A percentile compares a stretch with the other conserved stretches of the same genome.
Evolutionary conservation across 2,329 filamentous ascomycete species (phyloP).

Genomic region (Calonectria montana): DNA sequence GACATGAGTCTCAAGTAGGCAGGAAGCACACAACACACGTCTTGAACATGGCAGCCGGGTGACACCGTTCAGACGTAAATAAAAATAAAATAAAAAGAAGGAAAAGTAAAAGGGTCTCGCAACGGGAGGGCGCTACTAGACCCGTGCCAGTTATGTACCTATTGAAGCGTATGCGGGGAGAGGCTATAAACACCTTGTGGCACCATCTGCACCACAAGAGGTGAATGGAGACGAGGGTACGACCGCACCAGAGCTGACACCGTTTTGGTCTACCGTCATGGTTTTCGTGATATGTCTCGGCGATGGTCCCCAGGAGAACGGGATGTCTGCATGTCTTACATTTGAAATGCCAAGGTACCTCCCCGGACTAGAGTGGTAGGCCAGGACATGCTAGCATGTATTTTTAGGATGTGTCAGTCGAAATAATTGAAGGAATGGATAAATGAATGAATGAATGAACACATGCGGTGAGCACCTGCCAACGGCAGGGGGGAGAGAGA

Average conservation of each 20-base stretch:
- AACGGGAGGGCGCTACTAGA: neutral
- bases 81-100: neutral
- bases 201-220: slow-evolving; percentile 2
- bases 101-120: neutral
- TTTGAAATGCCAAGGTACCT: slow-evolving; percentile 10
- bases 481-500: neutral
- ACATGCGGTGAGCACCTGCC: neutral
- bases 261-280: slow-evolving; percentile 13
- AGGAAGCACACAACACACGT: neutral
- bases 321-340: slow-evolving; percentile 29
- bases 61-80: neutral
- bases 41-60: neutral
- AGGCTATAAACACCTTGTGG: neutral
- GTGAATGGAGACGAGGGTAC: slow-evolving; percentile 16
- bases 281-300: slow-evolving; percentile 28
- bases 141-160: slow-evolving; percentile 10
- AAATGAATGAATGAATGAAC: neutral
- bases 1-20: neutral
- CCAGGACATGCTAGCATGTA: neutral
- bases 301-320: slow-evolving; percentile 25
- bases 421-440: slow-evolving; percentile 24
- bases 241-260: slow-evolving; percentile 21
- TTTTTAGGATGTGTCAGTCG: slow-evolving; percentile 32
- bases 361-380: slow-evolving; percentile 17
- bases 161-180: neutral